phyloP scores from a whole-genome alignment of 176 grass and related monocot genomes.

The Dendrocalamus sinicus region DNA sequence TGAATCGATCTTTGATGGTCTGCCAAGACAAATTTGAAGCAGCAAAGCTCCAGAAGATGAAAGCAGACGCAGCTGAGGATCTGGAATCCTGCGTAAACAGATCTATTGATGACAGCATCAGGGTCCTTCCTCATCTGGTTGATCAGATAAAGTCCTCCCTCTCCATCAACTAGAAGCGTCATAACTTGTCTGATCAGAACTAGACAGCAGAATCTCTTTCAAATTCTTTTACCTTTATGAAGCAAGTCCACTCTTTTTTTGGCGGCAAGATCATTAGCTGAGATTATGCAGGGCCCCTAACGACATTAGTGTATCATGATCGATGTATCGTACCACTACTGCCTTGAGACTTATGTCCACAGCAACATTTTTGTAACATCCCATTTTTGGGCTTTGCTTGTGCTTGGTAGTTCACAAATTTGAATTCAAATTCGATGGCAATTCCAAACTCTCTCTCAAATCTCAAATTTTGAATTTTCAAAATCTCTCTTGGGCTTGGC shows the following conservation, averaged over 20 bases:
- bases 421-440: too few species aligned
- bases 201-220: not conserved
- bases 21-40: constrained; percentile 91
- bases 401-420: too few species aligned
- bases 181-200: not conserved
- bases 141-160: constrained; percentile 71
- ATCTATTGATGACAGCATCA: constrained; percentile 78
- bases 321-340: not conserved
- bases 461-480: too few species aligned
- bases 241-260: not conserved
- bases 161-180: constrained; percentile 57
- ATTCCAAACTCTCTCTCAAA: too few species aligned
- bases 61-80: constrained; percentile 65
- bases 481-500: too few species aligned
- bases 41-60: constrained; percentile 79
- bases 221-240: not conserved
- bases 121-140: constrained; percentile 69
- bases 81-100: constrained; percentile 81
- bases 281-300: not conserved
- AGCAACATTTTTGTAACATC: not conserved
- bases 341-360: not conserved
- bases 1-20: constrained; percentile 84
- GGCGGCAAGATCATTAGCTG: not conserved
- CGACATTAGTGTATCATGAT: not conserved
- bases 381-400: too few species aligned